Percentiles rank a stretch among this genome's conserved stretches.
Conservation (phyloP, 2,329 filamentous ascomycete genomes). For the Monosporascus sp. region DNA sequence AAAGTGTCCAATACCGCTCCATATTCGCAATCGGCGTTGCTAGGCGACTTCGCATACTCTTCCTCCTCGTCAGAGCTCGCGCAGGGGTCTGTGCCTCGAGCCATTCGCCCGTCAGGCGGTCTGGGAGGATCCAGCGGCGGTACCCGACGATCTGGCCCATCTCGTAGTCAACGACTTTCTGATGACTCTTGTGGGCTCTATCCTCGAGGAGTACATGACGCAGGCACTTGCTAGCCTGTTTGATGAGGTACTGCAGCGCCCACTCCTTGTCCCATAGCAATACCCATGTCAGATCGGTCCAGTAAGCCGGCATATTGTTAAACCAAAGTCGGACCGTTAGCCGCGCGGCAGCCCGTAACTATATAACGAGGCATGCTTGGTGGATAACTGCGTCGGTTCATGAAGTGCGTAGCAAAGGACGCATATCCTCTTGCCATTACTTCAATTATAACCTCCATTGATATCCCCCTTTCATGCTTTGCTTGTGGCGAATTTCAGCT, state of each 20-base stretch:
- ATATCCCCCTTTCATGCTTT: too few relatives aligned
- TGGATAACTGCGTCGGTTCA: too few relatives aligned
- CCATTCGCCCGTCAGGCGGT: constrained; percentile 7
- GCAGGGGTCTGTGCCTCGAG: constrained; percentile 12
- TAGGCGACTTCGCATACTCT: constrained; percentile 5
- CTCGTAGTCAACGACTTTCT: constrained; percentile 16
- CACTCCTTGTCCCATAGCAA: constrained; percentile 7
- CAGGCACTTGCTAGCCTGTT: constrained; percentile 7
- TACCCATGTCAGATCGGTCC: constrained; percentile 13
- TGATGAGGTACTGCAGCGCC: constrained; percentile 9
- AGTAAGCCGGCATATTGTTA: constrained; percentile 18
- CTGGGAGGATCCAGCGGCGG: constrained; percentile 17
- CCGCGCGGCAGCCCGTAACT: constrained; percentile 10
- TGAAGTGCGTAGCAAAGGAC: too few relatives aligned
- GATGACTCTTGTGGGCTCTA: constrained; percentile 12
- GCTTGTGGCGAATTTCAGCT: too few relatives aligned
- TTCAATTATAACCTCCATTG: too few relatives aligned
- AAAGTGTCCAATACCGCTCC: constrained; percentile 4
- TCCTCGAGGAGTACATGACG: constrained; percentile 13
- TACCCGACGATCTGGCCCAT: constrained; percentile 18
- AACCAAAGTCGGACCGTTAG: constrained; percentile 10
- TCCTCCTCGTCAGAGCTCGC: constrained; percentile 9
- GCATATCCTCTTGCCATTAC: too few relatives aligned
- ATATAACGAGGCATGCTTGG: constrained; percentile 1
- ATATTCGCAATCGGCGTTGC: constrained; percentile 9